These are phyloP conservation scores for Penicillium canariense DNA, from an alignment of 495 filamentous ascomycete species.

Conservation along the genomic window DNA sequence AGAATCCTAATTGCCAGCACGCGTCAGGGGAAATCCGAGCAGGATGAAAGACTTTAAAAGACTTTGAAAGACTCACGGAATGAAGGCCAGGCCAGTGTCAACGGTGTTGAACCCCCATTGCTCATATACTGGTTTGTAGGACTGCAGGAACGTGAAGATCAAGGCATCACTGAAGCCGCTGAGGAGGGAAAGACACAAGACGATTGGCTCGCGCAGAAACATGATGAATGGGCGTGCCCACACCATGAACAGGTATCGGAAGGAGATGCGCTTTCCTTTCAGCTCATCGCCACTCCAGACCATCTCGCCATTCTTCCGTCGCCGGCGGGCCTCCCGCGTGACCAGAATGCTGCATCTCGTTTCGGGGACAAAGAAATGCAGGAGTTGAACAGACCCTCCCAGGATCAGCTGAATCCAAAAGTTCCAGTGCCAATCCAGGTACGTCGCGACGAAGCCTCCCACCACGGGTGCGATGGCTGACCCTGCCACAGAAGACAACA, in stretches of 20 bases:
- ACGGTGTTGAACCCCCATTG: slow-evolving; percentile 62
- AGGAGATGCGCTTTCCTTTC: slow-evolving; percentile 46
- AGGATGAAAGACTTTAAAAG: too few relatives aligned
- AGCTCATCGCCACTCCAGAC: slow-evolving; percentile 67
- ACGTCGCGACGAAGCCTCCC: slow-evolving; percentile 70
- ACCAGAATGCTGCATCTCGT: slow-evolving; percentile 66
- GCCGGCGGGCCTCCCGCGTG: slow-evolving; percentile 62
- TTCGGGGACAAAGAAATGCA: slow-evolving; percentile 66
- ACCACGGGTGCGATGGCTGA: slow-evolving; percentile 75
- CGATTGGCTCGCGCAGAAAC: slow-evolving; percentile 77
- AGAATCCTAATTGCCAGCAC: slow-evolving; percentile 39
- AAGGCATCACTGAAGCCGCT: slow-evolving; percentile 78
- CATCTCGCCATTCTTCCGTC: slow-evolving; percentile 54
- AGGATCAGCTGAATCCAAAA: slow-evolving; percentile 83
- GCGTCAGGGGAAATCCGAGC: not conserved
- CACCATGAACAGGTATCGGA: slow-evolving; percentile 55
- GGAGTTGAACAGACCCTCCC: slow-evolving; percentile 61
- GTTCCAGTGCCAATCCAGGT: slow-evolving; percentile 68
- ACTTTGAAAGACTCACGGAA: slow-evolving; percentile 35
- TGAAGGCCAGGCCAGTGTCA: slow-evolving; percentile 59
- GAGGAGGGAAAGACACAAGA: slow-evolving; percentile 65
- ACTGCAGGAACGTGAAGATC: slow-evolving; percentile 77
- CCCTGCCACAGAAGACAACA: slow-evolving; percentile 76
- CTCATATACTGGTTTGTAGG: slow-evolving; percentile 61
- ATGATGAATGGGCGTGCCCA: slow-evolving; percentile 76